phyloP scores from a whole-genome alignment of 805 yeast genomes.

The Wickerhamomyces pijperi region DNA sequence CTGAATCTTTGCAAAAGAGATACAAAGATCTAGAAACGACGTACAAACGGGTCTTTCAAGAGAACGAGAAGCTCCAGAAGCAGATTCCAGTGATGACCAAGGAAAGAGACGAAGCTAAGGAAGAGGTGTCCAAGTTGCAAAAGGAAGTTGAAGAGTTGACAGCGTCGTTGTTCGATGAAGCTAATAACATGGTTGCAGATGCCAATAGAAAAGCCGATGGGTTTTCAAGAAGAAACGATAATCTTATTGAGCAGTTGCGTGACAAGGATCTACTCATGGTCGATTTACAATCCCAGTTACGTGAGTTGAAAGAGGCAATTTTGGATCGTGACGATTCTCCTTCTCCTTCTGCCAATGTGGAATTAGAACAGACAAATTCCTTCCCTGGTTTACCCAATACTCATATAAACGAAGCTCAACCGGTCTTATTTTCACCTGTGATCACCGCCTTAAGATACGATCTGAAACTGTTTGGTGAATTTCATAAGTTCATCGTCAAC shows the following conservation, averaged over 20 bases:
- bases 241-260: slow-evolving; percentile 37
- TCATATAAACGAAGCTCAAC: slow-evolving; percentile 15
- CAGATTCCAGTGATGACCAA: slow-evolving; percentile 19
- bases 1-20: slow-evolving; percentile 11
- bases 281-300: slow-evolving; percentile 54
- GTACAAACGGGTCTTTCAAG: neutral
- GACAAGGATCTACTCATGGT: slow-evolving; percentile 65
- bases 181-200: slow-evolving; percentile 73
- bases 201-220: slow-evolving; percentile 62
- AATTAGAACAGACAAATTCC: no score
- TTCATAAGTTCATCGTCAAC: slow-evolving; percentile 25
- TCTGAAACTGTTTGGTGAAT: slow-evolving; percentile 25
- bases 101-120: slow-evolving; percentile 39
- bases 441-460: slow-evolving; percentile 32
- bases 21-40: slow-evolving; percentile 14
- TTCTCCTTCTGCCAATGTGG: neutral
- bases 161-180: slow-evolving; percentile 70
- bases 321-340: slow-evolving; percentile 22
- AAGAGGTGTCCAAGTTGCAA: slow-evolving; percentile 47
- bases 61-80: neutral
- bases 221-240: slow-evolving; percentile 46
- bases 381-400: no score
- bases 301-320: slow-evolving; percentile 49
- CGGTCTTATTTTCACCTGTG: slow-evolving; percentile 28
- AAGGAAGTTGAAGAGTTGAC: slow-evolving; percentile 74